phyloP scores from a whole-genome alignment of 805 yeast species.

The Saccharomycopsis oosterbeekiorum region DNA sequence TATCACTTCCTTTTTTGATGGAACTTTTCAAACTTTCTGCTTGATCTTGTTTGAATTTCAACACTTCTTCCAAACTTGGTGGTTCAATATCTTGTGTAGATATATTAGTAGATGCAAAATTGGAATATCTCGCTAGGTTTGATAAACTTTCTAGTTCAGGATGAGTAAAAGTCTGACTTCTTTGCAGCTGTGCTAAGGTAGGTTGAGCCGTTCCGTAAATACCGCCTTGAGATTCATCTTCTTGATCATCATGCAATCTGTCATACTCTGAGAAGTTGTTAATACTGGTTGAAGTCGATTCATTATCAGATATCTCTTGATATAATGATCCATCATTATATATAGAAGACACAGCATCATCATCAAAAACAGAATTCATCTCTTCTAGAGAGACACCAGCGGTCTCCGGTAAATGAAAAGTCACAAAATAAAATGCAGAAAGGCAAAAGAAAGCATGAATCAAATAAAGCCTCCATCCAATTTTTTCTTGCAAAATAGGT shows the following conservation, averaged over 20 bases:
- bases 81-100: slow-evolving; percentile 26
- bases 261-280: slow-evolving; percentile 14
- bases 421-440: slow-evolving; percentile 63
- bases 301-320: slow-evolving; percentile 22
- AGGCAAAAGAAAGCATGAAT: slow-evolving; percentile 74
- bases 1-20: slow-evolving; percentile 34
- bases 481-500: slow-evolving; percentile 68
- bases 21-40: slow-evolving; percentile 30
- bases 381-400: slow-evolving; percentile 84
- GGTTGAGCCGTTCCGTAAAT: slow-evolving; percentile 8
- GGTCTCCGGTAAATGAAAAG: slow-evolving; percentile 75
- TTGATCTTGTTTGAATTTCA: slow-evolving; percentile 26
- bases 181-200: neutral
- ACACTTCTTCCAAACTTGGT: slow-evolving; percentile 30
- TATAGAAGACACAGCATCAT: slow-evolving; percentile 30
- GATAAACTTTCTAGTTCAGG: slow-evolving; percentile 5
- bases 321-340: slow-evolving; percentile 24
- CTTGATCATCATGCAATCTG: slow-evolving; percentile 1
- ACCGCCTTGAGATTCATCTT: neutral
- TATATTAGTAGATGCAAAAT: slow-evolving; percentile 1
- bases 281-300: slow-evolving; percentile 15
- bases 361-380: slow-evolving; percentile 86
- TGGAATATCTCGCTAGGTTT: slow-evolving; percentile 2
- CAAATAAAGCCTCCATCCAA: slow-evolving; percentile 73
- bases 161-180: neutral